Evolutionary conservation across 2,329 filamentous ascomycete species (phyloP).

Genomic region (Ceratocystis destructans): DNA sequence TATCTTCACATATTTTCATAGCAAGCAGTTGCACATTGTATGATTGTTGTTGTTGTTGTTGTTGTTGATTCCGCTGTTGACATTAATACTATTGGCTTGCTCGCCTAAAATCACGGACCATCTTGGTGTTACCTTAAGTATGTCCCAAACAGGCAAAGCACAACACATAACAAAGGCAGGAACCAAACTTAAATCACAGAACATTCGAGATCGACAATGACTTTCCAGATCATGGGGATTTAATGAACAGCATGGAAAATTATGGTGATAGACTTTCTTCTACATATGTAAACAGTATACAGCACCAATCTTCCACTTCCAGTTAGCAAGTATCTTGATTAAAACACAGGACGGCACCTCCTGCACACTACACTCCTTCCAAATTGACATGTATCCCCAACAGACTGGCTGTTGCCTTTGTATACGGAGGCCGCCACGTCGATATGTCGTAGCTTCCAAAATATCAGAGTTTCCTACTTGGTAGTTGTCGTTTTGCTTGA

Average conservation of each 20-base stretch:
- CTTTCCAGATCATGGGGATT: not conserved
- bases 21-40: not conserved
- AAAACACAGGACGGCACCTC: too few species aligned
- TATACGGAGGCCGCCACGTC: not conserved
- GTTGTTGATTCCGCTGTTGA: not conserved
- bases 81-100: not conserved
- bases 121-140: slow-evolving; percentile 1
- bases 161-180: not conserved
- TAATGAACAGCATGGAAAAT: not conserved
- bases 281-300: not conserved
- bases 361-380: too few species aligned
- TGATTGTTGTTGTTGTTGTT: not conserved
- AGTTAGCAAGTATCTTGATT: not conserved
- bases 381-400: not conserved
- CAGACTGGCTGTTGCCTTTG: not conserved
- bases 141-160: slow-evolving; percentile 1
- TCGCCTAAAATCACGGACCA: not conserved
- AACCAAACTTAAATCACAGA: not conserved
- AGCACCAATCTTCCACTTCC: not conserved
- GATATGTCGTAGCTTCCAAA: not conserved
- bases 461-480: not conserved
- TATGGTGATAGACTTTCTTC: not conserved
- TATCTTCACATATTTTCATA: not conserved
- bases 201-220: not conserved
- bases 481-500: not conserved